These are phyloP conservation scores for Talaromyces atroroseus DNA, from an alignment of 2,329 filamentous ascomycete species.

Conservation along the genomic window DNA sequence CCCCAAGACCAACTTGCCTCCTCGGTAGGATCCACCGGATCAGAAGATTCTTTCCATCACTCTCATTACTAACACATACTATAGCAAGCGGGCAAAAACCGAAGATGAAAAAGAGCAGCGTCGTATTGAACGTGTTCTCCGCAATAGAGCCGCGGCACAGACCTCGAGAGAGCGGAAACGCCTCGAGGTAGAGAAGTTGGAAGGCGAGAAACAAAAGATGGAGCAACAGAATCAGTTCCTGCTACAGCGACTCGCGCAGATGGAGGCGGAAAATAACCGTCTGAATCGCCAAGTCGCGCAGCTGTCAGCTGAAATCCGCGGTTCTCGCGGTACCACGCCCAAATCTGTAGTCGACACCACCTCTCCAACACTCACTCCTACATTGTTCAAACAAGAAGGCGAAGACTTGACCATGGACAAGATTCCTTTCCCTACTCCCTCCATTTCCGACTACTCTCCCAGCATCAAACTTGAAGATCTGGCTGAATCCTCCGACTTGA, in stretches of 20 bases:
- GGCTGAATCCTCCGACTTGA: constrained; percentile 71
- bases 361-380: constrained; percentile 37
- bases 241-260: constrained; percentile 56
- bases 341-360: constrained; percentile 30
- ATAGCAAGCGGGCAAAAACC: constrained; percentile 92
- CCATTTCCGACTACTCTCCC: constrained; percentile 35
- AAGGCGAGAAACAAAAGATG: constrained; percentile 57
- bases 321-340: constrained; percentile 35
- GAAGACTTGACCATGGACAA: constrained; percentile 38
- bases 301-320: constrained; percentile 42
- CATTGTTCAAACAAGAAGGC: constrained; percentile 41
- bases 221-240: constrained; percentile 69
- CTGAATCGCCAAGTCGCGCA: constrained; percentile 48
- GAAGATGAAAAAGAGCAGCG: constrained; percentile 98
- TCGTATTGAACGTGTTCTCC: constrained; percentile 91
- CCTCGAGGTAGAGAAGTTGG: constrained; percentile 77
- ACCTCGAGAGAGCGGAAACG: constrained; percentile 93
- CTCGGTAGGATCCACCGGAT: constrained; percentile 37
- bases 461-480: constrained; percentile 38
- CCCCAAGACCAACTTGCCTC: constrained; percentile 92
- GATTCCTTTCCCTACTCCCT: constrained; percentile 36
- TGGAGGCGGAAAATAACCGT: constrained; percentile 51
- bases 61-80: constrained; percentile 13
- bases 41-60: not conserved
- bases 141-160: constrained; percentile 92